Percentiles rank a stretch among this genome's conserved stretches.
Conservation (phyloP, 306 rosid species). For the Lupinus albus region DNA sequence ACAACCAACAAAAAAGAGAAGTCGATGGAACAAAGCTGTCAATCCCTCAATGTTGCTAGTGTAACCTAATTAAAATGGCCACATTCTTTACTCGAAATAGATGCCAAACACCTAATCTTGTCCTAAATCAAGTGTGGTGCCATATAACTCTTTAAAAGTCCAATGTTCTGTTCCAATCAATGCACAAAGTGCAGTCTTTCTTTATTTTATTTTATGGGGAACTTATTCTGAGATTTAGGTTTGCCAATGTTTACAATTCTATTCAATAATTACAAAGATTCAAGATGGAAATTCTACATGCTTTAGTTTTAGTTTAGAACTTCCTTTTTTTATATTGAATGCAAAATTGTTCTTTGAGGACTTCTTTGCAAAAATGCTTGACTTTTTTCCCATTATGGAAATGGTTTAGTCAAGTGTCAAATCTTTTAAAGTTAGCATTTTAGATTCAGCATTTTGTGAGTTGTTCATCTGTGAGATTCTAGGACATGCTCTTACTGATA, state of each 20-base stretch:
- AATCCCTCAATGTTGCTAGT: background rate
- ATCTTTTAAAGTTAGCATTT: background rate
- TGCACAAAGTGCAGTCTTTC: slow-evolving; percentile 5
- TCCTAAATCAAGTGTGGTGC: background rate
- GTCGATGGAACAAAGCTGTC: background rate
- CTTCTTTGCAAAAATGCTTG: background rate
- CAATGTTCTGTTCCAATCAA: background rate
- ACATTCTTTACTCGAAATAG: background rate
- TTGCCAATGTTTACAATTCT: slow-evolving; percentile 23
- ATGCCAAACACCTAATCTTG: background rate
- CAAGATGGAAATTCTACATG: background rate
- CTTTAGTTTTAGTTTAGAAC: background rate
- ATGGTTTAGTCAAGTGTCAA: background rate
- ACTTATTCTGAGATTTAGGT: slow-evolving; percentile 2
- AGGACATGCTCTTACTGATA: slow-evolving; percentile 1
- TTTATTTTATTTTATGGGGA: slow-evolving; percentile 10
- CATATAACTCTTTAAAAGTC: background rate
- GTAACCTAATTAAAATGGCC: background rate
- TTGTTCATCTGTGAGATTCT: background rate
- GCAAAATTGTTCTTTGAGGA: slow-evolving; percentile 4
- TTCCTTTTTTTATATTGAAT: background rate
- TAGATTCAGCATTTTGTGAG: background rate
- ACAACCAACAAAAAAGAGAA: background rate
- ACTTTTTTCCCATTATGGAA: background rate
- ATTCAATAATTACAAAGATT: slow-evolving; percentile 6